Evolutionary conservation across 2,329 filamentous ascomycete genomes (phyloP).

Genomic region (Trichoderma hamatum): DNA sequence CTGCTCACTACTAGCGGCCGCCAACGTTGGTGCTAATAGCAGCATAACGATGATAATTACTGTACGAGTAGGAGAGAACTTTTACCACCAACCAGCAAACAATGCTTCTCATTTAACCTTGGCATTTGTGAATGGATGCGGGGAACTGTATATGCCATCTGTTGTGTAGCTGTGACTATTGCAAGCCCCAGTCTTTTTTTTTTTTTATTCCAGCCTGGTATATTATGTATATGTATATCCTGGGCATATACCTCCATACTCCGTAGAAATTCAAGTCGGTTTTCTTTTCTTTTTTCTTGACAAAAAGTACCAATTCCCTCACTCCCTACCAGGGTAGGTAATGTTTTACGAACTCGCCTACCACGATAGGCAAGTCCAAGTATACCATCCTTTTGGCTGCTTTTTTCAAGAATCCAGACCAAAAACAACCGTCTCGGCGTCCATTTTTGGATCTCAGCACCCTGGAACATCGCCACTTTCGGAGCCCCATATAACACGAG

Average conservation of each 20-base stretch:
- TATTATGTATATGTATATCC: not conserved
- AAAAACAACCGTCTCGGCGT: not conserved
- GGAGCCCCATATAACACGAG: not conserved
- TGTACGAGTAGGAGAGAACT: not conserved
- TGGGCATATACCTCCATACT: not conserved
- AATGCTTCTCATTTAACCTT: not conserved
- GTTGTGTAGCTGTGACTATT: not conserved
- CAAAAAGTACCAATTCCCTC: not conserved
- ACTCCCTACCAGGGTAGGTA: not conserved
- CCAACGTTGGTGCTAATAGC: not conserved
- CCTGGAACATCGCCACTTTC: not conserved
- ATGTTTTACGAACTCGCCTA: no score
- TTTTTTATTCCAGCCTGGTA: not conserved
- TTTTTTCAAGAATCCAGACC: not conserved
- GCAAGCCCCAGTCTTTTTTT: not conserved
- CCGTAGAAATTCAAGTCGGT: not conserved
- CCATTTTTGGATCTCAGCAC: not conserved
- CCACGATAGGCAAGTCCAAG: no score
- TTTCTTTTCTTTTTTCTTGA: not conserved
- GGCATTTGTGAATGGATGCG: not conserved
- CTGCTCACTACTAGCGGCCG: not conserved
- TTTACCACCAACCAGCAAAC: conserved; percentile 4
- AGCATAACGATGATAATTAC: not conserved
- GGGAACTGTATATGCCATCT: not conserved
- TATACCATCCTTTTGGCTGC: not conserved